Evolutionary conservation across 1,284 basidiomycete species (phyloP), one percentile per base, ranked within the genome.

Genomic region (Crucibulum cyathiforme): DNA sequence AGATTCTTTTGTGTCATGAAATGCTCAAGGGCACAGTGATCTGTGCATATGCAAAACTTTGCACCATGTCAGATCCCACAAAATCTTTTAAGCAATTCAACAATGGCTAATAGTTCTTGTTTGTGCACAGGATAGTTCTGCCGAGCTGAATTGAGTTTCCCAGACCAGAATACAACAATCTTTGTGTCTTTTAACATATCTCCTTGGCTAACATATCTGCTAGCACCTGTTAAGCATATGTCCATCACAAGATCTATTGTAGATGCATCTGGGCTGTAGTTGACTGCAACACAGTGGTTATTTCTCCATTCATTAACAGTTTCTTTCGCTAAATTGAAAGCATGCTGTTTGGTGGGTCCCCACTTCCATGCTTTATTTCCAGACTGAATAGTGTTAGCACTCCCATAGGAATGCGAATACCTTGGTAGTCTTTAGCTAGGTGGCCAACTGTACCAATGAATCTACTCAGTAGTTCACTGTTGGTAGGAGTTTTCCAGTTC

Each of bases 21-120:
- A 55, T 68, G 66, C 19, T 71, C 65, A 1, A 80, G 67, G 0
- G 66, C 69, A 37, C 70, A 62, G 51, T 80, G 78, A 54, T 80
- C 78, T 0, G 74, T 77, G 6, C 63, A 66, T 2, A 74, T 67
- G 1, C 57, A 56, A 50, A 80, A 77, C 2, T 63, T 59, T 7
- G 58, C 58, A 12, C 78, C 78, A 5, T 67, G 56, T 2, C 78
- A 55, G 38, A 73, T 46, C 37, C 68, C 62, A 0, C 67, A 41
- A 56, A 71, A 74, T 5, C 63, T 59, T 47, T 66, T 64, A 60
- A 78, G 55, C 0, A 70, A 63, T 53, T 75, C 70, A 0, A 76
- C 62, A 0, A 71, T 68, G 0, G 75, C 74, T n/a, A 31, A 56
- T 50, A 74, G 53, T 52, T 76, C 72, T 12, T 67, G 58, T 36